Percentiles rank a stretch among this genome's conserved stretches.
Conservation (phyloP, 306 rosid genomes). For the Cicer judaicum region DNA sequence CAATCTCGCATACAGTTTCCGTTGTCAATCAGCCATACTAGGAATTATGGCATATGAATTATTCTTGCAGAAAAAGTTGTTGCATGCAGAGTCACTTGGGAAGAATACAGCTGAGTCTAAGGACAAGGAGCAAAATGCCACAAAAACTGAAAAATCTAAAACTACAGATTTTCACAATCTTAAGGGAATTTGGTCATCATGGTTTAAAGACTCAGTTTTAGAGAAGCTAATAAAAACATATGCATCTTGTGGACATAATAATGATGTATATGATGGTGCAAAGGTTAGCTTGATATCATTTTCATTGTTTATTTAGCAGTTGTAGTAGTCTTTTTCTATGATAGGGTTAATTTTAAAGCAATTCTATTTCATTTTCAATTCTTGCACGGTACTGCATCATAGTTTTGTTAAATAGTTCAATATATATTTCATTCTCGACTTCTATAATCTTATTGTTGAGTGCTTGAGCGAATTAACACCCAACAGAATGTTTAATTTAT, state of each 20-base stretch:
- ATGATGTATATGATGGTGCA: constrained; percentile 56
- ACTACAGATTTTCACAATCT: constrained; percentile 49
- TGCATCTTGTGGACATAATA: constrained; percentile 56
- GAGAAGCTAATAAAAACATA: constrained; percentile 69
- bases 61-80: constrained; percentile 81
- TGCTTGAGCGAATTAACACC: neutral
- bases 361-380: neutral
- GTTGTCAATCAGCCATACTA: constrained; percentile 72
- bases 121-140: constrained; percentile 53
- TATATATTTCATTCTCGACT: constrained; percentile 15
- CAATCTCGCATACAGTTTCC: constrained; percentile 62
- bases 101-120: constrained; percentile 63
- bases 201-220: constrained; percentile 66
- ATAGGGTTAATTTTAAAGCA: constrained; percentile 32
- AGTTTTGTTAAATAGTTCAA: constrained; percentile 32
- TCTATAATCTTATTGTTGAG: constrained; percentile 33
- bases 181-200: constrained; percentile 64
- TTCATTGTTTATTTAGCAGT: constrained; percentile 23
- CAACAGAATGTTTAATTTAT: neutral
- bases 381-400: constrained; percentile 20
- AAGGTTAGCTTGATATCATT: constrained; percentile 60
- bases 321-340: neutral
- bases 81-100: constrained; percentile 65
- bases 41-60: constrained; percentile 78
- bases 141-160: constrained; percentile 55